Conservation (phyloP, 345 rosid species). For the Abelmoschus esculentus region DNA sequence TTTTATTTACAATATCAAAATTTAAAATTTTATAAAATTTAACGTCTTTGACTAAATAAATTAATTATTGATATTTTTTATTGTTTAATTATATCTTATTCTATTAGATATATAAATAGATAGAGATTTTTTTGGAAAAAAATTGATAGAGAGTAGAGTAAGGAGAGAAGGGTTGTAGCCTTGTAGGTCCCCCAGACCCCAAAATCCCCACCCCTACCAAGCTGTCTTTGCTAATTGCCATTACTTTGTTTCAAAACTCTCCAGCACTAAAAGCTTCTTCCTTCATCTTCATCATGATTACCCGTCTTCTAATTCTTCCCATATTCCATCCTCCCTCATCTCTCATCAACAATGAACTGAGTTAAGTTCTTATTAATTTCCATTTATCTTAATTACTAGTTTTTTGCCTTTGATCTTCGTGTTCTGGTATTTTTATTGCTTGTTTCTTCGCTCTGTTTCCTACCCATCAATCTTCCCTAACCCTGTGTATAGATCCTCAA, state of each 20-base stretch:
- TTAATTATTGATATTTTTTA: no score
- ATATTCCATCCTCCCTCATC: background rate
- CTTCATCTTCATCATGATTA: background rate
- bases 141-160: no score
- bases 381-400: background rate
- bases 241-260: background rate
- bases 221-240: background rate
- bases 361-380: background rate
- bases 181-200: background rate
- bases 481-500: conserved; percentile 8
- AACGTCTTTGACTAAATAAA: no score
- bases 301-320: background rate
- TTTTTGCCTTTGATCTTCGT: background rate
- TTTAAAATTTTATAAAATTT: no score
- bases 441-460: background rate
- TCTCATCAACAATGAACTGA: background rate
- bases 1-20: no score
- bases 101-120: no score
- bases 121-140: no score
- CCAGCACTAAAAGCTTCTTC: background rate
- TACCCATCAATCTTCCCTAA: background rate
- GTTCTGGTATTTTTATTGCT: background rate
- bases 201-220: background rate
- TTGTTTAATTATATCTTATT: no score
- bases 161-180: background rate